Evolutionary conservation across 345 rosid species (phyloP).

Genomic region (Brassica cretica): DNA sequence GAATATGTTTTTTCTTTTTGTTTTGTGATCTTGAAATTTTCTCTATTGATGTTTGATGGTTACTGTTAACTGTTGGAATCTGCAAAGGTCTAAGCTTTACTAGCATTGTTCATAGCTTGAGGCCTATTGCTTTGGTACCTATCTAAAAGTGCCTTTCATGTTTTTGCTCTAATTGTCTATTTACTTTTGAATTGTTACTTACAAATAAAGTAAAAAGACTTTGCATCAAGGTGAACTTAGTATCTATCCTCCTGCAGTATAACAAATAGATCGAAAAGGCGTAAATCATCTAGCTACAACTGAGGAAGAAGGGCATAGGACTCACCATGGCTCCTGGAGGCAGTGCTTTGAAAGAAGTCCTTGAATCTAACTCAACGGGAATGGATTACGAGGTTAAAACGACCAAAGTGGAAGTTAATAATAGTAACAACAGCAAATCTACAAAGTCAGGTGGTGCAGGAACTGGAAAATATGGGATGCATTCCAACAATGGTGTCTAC

Average conservation of each 20-base stretch:
- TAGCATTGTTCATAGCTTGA: conserved; percentile 30
- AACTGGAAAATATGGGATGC: conserved; percentile 52
- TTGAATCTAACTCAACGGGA: conserved; percentile 49
- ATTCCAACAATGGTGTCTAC: conserved; percentile 65
- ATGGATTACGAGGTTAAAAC: conserved; percentile 54
- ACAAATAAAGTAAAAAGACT: no score
- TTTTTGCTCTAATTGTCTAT: conserved; percentile 20
- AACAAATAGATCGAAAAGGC: conserved; percentile 19
- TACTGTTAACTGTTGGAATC: conserved; percentile 27
- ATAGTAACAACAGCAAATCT: conserved; percentile 50
- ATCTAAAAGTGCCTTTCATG: conserved; percentile 28
- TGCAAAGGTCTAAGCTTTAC: conserved; percentile 30
- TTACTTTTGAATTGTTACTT: conserved; percentile 10
- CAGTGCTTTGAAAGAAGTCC: conserved; percentile 59
- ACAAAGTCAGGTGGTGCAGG: conserved; percentile 50
- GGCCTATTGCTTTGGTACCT: conserved; percentile 18
- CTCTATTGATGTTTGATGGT: conserved; percentile 33
- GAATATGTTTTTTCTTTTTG: background rate
- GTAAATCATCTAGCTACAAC: background rate
- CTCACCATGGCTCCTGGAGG: conserved; percentile 63
- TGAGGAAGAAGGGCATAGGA: background rate
- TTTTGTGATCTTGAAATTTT: background rate
- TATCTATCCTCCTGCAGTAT: conserved; percentile 17
- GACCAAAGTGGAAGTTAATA: conserved; percentile 43
- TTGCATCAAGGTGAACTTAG: no score